These are phyloP conservation scores for Sporothrix inflata DNA, from an alignment of 2,329 filamentous ascomycete species.

Conservation along the genomic window DNA sequence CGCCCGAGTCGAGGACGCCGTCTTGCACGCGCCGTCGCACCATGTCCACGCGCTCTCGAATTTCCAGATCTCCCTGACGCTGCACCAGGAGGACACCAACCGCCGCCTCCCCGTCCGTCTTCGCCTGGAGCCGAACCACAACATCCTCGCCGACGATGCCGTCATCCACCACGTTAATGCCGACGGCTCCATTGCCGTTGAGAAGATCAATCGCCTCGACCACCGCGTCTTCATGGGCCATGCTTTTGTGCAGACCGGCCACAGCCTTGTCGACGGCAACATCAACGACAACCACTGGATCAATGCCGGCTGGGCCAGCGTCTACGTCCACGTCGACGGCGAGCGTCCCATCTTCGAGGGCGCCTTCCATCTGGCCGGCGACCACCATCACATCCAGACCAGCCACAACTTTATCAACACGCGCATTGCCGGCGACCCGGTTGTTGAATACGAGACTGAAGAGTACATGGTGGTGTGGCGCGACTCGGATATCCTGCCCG, in stretches of 20 bases:
- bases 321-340: constrained; percentile 78
- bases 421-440: constrained; percentile 71
- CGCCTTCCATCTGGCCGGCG: constrained; percentile 76
- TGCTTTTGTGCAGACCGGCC: constrained; percentile 67
- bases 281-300: constrained; percentile 61
- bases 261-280: constrained; percentile 59
- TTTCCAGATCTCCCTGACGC: constrained; percentile 82
- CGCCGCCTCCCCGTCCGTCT: constrained; percentile 73
- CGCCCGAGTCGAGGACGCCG: constrained; percentile 71
- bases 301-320: constrained; percentile 82
- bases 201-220: constrained; percentile 70
- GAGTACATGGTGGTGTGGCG: constrained; percentile 91
- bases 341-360: constrained; percentile 82
- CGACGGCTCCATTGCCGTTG: constrained; percentile 71
- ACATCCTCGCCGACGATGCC: constrained; percentile 79
- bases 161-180: constrained; percentile 70
- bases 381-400: constrained; percentile 86
- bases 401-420: constrained; percentile 73
- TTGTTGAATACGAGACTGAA: constrained; percentile 56
- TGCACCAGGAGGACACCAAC: constrained; percentile 60
- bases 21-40: constrained; percentile 77
- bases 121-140: constrained; percentile 84
- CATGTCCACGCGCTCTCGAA: constrained; percentile 77
- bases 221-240: constrained; percentile 86
- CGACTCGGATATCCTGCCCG: constrained; percentile 75